phyloP scores from a whole-genome alignment of 2,329 filamentous ascomycete species.

The Penicillium sp. region DNA sequence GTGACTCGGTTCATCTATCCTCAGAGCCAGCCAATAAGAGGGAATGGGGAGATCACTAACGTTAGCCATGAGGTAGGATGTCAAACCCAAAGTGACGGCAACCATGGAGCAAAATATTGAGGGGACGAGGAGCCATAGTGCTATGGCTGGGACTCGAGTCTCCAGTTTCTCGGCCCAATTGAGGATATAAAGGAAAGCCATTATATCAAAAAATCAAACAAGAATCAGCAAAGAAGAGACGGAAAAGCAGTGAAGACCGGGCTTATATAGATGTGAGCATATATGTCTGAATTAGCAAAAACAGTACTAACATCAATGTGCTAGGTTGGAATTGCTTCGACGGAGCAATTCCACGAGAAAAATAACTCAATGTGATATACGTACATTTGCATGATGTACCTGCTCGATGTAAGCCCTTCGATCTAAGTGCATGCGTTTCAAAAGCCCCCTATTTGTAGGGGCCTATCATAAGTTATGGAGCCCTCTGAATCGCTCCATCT shows the following conservation, averaged over 20 bases:
- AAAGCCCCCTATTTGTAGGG: no score
- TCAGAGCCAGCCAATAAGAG: background rate
- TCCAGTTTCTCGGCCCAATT: background rate
- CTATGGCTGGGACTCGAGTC: background rate
- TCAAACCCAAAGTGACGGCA: slow-evolving; percentile 8
- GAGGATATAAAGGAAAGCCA: background rate
- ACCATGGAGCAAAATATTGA: background rate
- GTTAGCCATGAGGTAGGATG: slow-evolving; percentile 15
- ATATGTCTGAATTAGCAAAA: background rate
- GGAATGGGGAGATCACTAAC: slow-evolving; percentile 8
- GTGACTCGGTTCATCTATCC: background rate
- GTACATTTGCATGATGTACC: slow-evolving; percentile 5
- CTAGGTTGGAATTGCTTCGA: background rate
- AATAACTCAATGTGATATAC: slow-evolving; percentile 12
- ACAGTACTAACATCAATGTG: background rate
- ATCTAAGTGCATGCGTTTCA: background rate
- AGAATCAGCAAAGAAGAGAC: background rate
- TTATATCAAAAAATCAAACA: background rate
- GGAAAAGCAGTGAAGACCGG: background rate
- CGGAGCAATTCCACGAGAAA: background rate
- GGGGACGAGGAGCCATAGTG: background rate
- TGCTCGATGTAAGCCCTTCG: background rate
- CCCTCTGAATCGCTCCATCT: no score
- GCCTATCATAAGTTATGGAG: no score
- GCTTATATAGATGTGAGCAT: background rate